Base-by-base conservation (phyloP, 768 basidiomycete species). In the Lyophyllum semitale region DNA sequence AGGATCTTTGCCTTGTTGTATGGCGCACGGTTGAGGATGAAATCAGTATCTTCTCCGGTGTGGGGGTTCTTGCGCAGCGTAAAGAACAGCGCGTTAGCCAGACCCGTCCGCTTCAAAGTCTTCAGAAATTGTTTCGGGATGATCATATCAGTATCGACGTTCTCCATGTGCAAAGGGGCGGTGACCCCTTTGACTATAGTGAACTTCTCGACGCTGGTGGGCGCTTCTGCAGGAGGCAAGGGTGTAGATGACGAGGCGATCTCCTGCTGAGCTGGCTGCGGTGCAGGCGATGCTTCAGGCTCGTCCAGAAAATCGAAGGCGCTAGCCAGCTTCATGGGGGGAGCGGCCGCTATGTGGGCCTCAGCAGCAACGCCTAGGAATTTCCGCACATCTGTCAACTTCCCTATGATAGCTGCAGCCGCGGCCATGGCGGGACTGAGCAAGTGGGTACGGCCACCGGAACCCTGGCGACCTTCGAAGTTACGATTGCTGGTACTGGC, bases 41-140 rank as follows among this genome's bases (percentile, higher is more conserved):
- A 96, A 63, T 93, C 84, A 3, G 91, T 92, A 60, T 89, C 84
- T 53, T 82, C 78, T n/a, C 87, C 87, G 4, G 91, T 91, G 61
- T 86, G 79, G 5, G 86, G 83, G 65, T 93, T 84, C 66, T 86
- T 88, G 45, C 93, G 84, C 37, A 91, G 74, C n/a, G 88, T 81
- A 67, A 80, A 88, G 79, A 96, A 96, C 48, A 94, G 74, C 18
- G 89, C 92, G 52, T 87, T 75, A 8, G 91, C 89, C 43, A 96
- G 80, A 42, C 93, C 93, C 38, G 93, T 94, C 51, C 93, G 83
- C 71, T 94, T 92, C 64, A 96, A 73, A 0, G 93, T 95, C 73
- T 95, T 95, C 70, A 95, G 73, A 77, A 95, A 95, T 65, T 94
- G 93, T 64, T 95, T 94, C 2, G 93, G 93, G 66, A 95, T 94